Conservation (phyloP, 2,329 filamentous ascomycete species). For the Tolypocladium tropicale region DNA sequence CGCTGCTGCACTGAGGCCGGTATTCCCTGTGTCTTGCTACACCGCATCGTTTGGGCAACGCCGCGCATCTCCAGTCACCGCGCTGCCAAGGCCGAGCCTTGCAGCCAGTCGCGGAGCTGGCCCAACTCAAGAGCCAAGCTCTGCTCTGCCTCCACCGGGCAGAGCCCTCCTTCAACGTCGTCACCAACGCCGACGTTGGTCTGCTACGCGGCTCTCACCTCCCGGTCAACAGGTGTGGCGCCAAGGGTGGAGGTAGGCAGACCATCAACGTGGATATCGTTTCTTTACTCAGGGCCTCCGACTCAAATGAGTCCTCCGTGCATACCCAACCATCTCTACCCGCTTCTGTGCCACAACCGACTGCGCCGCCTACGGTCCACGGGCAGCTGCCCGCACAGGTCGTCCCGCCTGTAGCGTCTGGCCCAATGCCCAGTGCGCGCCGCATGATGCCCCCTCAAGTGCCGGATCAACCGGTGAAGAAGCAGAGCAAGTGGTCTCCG, state of each 20-base stretch:
- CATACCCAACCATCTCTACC: slow-evolving; percentile 24
- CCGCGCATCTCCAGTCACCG: background rate
- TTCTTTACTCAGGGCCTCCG: slow-evolving; percentile 68
- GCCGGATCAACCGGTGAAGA: slow-evolving; percentile 67
- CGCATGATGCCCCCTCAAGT: slow-evolving; percentile 34
- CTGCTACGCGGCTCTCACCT: slow-evolving; percentile 16
- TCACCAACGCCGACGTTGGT: slow-evolving; percentile 16
- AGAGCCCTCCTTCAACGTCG: slow-evolving; percentile 23
- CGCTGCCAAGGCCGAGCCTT: slow-evolving; percentile 5
- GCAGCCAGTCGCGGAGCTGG: slow-evolving; percentile 24
- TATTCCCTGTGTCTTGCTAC: slow-evolving; percentile 7
- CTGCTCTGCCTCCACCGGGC: slow-evolving; percentile 30
- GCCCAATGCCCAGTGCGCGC: slow-evolving; percentile 18
- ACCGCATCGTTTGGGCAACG: slow-evolving; percentile 8
- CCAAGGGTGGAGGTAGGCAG: slow-evolving; percentile 15
- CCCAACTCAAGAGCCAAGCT: slow-evolving; percentile 31
- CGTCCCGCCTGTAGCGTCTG: slow-evolving; percentile 19
- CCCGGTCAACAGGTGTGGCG: slow-evolving; percentile 16
- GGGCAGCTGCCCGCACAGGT: slow-evolving; percentile 15
- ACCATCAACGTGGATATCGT: slow-evolving; percentile 90
- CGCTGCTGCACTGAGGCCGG: slow-evolving; percentile 2
- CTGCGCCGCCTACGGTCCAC: slow-evolving; percentile 6
- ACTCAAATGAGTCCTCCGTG: slow-evolving; percentile 59
- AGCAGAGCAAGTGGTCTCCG: slow-evolving; percentile 92
- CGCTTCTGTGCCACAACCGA: slow-evolving; percentile 12